Evolutionary conservation across 108 stramenopile species (phyloP).

Genomic region (Hondaea fermentalgiana): DNA sequence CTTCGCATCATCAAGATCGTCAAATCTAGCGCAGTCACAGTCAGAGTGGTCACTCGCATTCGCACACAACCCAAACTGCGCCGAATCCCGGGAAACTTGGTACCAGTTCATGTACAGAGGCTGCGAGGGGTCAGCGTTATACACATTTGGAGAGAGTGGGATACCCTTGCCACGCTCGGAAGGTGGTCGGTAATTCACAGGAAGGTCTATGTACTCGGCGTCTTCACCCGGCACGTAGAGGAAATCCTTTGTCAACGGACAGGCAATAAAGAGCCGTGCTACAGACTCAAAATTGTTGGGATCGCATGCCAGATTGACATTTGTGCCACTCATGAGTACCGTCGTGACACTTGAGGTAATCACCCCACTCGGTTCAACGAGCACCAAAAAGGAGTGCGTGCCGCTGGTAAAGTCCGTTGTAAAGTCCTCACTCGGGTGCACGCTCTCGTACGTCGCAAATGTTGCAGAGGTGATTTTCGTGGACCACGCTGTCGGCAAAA

Average conservation of each 20-base stretch:
- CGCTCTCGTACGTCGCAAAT: neutral
- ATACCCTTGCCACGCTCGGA: neutral
- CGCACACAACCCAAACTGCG: neutral
- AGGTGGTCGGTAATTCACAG: neutral
- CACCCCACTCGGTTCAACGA: neutral
- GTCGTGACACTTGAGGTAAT: neutral
- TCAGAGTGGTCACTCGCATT: neutral
- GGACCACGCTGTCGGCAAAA: too few relatives aligned
- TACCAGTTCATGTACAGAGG: slow-evolving; percentile 9
- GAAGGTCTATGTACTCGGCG: neutral
- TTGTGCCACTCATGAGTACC: neutral
- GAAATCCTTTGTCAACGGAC: neutral
- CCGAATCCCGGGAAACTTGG: neutral
- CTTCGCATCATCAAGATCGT: neutral
- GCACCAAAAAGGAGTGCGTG: neutral
- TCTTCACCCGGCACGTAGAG: neutral
- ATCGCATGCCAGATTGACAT: neutral
- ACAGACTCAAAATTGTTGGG: neutral
- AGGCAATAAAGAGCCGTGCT: neutral
- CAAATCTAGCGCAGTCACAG: neutral
- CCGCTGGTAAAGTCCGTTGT: neutral
- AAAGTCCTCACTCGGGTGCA: neutral
- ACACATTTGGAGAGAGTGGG: neutral
- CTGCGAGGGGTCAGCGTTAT: slow-evolving; percentile 5
- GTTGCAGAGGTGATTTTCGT: neutral